Conservation (phyloP, 805 yeast species). For the Ogataea saltuana region DNA sequence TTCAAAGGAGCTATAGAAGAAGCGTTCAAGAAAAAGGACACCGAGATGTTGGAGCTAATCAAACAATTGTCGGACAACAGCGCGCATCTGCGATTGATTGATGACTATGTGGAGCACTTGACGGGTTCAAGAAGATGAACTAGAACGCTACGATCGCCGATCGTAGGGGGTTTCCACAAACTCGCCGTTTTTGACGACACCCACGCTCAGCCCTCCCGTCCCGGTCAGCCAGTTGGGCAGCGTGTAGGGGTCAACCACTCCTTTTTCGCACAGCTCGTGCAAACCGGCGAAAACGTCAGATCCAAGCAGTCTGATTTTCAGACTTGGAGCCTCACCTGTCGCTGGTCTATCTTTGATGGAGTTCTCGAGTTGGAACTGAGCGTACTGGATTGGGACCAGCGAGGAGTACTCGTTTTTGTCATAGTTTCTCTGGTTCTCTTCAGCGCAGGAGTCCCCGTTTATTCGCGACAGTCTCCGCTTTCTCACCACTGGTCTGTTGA, state of each 20-base stretch:
- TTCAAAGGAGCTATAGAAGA: conserved; percentile 50
- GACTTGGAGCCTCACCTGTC: conserved; percentile 17
- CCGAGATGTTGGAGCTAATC: conserved; percentile 33
- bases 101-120: conserved; percentile 27
- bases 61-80: conserved; percentile 26
- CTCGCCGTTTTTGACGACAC: conserved; percentile 43
- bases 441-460: conserved; percentile 14
- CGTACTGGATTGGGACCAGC: conserved; percentile 57
- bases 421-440: conserved; percentile 9
- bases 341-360: conserved; percentile 29
- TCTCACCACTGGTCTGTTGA: conserved; percentile 30
- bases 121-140: conserved; percentile 22
- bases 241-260: conserved; percentile 49
- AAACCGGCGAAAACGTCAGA: conserved; percentile 77
- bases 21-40: conserved; percentile 46
- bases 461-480: conserved; percentile 17
- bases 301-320: conserved; percentile 51
- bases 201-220: conserved; percentile 59
- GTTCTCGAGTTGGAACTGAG: conserved; percentile 45
- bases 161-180: conserved; percentile 21
- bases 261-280: conserved; percentile 60
- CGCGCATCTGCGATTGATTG: conserved; percentile 23
- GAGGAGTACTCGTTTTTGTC: conserved; percentile 47
- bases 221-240: conserved; percentile 82
- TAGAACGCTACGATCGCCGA: not conserved